Evolutionary conservation across 768 basidiomycete genomes (phyloP).

Genomic region (Sistotremastrum suecicum): DNA sequence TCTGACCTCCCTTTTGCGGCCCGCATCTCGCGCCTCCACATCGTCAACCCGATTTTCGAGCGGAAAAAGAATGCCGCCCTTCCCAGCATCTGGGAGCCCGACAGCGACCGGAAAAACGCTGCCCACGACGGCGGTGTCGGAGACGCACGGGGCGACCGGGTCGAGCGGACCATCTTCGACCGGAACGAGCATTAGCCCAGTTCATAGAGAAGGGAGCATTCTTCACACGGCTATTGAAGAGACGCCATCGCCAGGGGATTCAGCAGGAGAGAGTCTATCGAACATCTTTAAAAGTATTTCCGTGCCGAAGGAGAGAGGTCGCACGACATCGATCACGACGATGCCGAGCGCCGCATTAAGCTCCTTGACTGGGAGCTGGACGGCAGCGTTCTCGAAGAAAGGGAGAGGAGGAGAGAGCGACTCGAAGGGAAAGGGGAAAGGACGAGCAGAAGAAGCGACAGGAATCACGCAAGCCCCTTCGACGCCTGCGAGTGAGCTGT

Average conservation of each 20-base stretch:
- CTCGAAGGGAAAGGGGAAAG: conserved; percentile 7
- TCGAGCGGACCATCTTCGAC: background rate
- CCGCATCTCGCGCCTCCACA: conserved; percentile 53
- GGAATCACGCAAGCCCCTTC: background rate
- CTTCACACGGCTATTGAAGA: conserved; percentile 15
- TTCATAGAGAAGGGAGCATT: background rate
- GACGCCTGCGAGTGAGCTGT: background rate
- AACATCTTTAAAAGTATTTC: conserved; percentile 14
- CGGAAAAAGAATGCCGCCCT: conserved; percentile 41
- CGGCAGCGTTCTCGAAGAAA: conserved; percentile 45
- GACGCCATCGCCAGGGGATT: conserved; percentile 45
- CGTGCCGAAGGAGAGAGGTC: conserved; percentile 26
- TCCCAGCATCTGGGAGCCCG: conserved; percentile 27
- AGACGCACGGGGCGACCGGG: conserved; percentile 30
- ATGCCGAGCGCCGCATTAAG: conserved; percentile 12
- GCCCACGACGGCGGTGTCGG: conserved; percentile 55
- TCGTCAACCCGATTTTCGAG: conserved; percentile 47
- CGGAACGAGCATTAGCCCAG: conserved; percentile 1
- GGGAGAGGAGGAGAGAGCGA: conserved; percentile 8
- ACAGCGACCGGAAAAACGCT: conserved; percentile 38
- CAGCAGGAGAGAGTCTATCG: conserved; percentile 46
- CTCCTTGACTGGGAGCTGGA: conserved; percentile 34
- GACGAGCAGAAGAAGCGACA: conserved; percentile 8
- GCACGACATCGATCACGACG: conserved; percentile 39
- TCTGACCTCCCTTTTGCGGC: conserved; percentile 46